Evolutionary conservation across 495 filamentous ascomycete species (phyloP).

Genomic region (Physcia stellaris): DNA sequence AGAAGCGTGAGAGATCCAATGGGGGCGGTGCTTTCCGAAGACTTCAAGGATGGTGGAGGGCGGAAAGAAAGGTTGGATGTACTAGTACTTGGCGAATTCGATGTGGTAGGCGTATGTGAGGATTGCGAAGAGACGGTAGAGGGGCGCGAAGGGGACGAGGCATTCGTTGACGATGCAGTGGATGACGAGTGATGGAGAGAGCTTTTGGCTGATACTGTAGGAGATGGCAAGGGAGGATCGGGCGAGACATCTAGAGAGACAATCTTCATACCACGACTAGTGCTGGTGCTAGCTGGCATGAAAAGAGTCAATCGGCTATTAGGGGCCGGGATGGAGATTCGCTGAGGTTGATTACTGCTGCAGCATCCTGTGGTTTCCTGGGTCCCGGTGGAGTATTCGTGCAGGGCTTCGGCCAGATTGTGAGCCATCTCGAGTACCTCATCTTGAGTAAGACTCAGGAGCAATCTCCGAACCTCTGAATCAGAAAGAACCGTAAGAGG

Average conservation of each 20-base stretch:
- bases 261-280: slow-evolving; percentile 49
- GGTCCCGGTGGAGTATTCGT: slow-evolving; percentile 66
- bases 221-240: slow-evolving; percentile 6
- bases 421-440: slow-evolving; percentile 54
- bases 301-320: slow-evolving; percentile 77
- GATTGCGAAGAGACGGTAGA: slow-evolving; percentile 16
- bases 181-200: slow-evolving; percentile 6
- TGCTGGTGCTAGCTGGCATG: slow-evolving; percentile 65
- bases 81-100: slow-evolving; percentile 21
- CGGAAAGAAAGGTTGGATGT: slow-evolving; percentile 63
- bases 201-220: slow-evolving; percentile 12
- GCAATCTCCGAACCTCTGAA: slow-evolving; percentile 50
- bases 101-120: slow-evolving; percentile 19
- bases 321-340: slow-evolving; percentile 51
- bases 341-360: slow-evolving; percentile 58
- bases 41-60: slow-evolving; percentile 33
- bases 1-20: slow-evolving; percentile 69
- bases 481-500: slow-evolving; percentile 65
- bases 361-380: slow-evolving; percentile 40
- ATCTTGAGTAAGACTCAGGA: slow-evolving; percentile 54
- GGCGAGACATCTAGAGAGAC: slow-evolving; percentile 30
- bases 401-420: slow-evolving; percentile 59
- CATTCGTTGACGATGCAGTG: slow-evolving; percentile 6
- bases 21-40: slow-evolving; percentile 45
- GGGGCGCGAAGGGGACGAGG: slow-evolving; percentile 4